Base-by-base conservation (phyloP, 2,329 filamentous ascomycete genomes). In the Penicillium sp. region DNA sequence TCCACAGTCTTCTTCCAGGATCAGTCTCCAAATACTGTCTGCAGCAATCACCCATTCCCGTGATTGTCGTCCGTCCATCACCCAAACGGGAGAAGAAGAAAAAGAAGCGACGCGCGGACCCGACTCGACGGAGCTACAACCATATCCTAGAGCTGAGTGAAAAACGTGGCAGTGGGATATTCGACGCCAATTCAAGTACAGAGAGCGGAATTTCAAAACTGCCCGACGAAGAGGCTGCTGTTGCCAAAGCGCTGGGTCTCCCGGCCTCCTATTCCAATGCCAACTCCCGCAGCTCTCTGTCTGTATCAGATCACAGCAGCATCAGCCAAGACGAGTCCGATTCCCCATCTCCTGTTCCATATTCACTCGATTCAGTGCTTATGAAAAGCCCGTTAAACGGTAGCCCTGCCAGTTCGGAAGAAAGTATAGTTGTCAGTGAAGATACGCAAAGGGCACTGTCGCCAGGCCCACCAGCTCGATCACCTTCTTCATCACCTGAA, bases 21-120 rank as follows among this genome's bases (percentile, higher is more conserved):
- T 94, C 89, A 0, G 92, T 96, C 37, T 95, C 90, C 21, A 96
- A 96, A 68, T 97, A 96, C 74, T 96, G 92, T 65, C 80, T 96
- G 10, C 92, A 97, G 68, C 92, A 96, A 69, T 96, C 90, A 1
- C 91, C 92, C 0, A 90, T 97, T 1, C 92, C 92, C 1, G 92
- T 96, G 7, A 92, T 96, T 24, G 92, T 97, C 26, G 92, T 96
- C 8, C 84, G 92, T 3, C 91, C 92, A 29, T 89, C 88, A 26
- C 88, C 89, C 55, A 95, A 95, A 75, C 87, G 92, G 17, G 84
- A 90, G 67, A 94, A 94, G 75, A 95, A 95, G 76, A 95, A 94
- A 74, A 82, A 83, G 52, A 96, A 96, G 77, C 86, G 92, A 24
- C 82, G 85, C 44, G 85, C 88, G 47, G 90, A 96, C 62, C 86